A percentile compares a stretch with the other conserved stretches of the same genome.
Conservation (phyloP, 305 asterid genomes). For the Fraxinus latifolia region DNA sequence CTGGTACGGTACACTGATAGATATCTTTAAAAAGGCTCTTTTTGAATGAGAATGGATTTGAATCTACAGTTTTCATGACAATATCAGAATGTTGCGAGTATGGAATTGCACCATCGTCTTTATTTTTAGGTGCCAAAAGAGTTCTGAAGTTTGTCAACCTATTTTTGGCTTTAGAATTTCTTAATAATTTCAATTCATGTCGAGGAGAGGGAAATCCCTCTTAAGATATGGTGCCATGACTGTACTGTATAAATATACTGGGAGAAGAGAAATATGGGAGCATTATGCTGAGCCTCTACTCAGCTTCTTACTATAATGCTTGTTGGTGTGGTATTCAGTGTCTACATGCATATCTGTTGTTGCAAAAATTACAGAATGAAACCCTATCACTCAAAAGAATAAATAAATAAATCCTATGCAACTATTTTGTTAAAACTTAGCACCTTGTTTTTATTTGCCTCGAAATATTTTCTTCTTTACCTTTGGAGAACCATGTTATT, state of each 20-base stretch:
- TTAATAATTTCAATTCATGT: background rate
- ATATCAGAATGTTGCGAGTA: background rate
- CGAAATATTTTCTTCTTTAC: background rate
- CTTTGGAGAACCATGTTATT: background rate
- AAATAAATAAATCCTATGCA: background rate
- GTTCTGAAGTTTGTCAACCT: background rate
- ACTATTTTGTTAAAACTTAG: background rate
- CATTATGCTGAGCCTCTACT: background rate
- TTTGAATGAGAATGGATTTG: background rate
- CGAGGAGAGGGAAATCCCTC: background rate
- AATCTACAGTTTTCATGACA: background rate
- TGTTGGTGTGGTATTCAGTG: background rate
- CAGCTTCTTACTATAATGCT: background rate
- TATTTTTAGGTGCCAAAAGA: background rate
- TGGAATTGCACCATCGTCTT: background rate
- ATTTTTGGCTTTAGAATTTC: background rate
- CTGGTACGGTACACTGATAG: background rate
- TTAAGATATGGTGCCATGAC: background rate
- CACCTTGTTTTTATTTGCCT: background rate
- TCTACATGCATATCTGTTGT: background rate
- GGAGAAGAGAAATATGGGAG: background rate
- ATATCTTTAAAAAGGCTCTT: background rate
- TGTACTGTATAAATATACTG: background rate
- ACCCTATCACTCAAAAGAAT: background rate
- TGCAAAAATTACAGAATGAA: background rate